phyloP scores from a whole-genome alignment of 2,329 filamentous ascomycete species.

The Stagonosporopsis chrysanthemi region DNA sequence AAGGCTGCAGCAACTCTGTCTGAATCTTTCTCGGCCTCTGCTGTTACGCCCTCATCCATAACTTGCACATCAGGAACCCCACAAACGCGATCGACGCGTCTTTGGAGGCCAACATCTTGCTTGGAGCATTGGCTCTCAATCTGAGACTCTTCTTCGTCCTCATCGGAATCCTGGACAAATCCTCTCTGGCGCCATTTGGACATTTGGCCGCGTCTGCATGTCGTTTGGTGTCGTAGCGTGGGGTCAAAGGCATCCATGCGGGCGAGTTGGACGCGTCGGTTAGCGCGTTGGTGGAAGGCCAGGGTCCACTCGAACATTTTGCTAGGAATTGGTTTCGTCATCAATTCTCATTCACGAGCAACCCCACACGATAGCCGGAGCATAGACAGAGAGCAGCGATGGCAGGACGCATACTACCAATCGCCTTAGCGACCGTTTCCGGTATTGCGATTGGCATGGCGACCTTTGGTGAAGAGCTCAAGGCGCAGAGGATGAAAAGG shows the following conservation, averaged over 20 bases:
- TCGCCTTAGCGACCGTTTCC: conserved; percentile 40
- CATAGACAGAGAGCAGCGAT: conserved; percentile 21
- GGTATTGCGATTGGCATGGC: conserved; percentile 45
- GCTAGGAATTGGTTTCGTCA: conserved; percentile 27
- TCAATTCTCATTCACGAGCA: conserved; percentile 10
- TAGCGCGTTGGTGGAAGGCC: conserved; percentile 28
- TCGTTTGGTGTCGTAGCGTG: conserved; percentile 33
- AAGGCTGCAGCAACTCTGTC: not conserved
- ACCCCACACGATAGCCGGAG: not conserved
- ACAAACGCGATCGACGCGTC: conserved; percentile 34
- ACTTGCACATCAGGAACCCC: not conserved
- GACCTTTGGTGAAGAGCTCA: conserved; percentile 47
- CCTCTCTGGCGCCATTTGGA: conserved; percentile 58
- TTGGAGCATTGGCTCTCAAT: conserved; percentile 35
- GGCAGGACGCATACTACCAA: conserved; percentile 45
- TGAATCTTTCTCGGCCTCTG: not conserved
- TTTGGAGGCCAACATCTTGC: conserved; percentile 20
- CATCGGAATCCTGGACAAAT: conserved; percentile 61
- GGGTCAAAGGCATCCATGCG: conserved; percentile 28
- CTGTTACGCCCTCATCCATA: not conserved
- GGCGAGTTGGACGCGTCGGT: conserved; percentile 15
- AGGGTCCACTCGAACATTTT: conserved; percentile 26
- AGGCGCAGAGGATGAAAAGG: conserved; percentile 40
- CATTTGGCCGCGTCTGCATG: conserved; percentile 53
- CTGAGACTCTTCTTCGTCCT: conserved; percentile 52